Base-by-base conservation (phyloP, 163 green algal genomes). In the Scenedesmus sp. region DNA sequence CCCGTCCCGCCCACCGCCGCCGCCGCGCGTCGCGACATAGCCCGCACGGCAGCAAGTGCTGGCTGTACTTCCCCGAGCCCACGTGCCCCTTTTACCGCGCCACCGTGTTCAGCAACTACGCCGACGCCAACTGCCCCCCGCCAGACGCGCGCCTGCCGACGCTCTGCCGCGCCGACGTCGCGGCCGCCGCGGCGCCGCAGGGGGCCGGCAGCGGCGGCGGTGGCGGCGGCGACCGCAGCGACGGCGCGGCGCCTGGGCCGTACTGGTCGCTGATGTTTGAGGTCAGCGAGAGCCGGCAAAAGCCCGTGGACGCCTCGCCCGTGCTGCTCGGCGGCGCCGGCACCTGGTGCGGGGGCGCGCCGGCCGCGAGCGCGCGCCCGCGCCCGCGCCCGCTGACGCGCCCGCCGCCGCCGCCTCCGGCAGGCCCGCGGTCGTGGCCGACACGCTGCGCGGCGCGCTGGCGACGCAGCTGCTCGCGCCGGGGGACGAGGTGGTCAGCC, bases 61-160 rank as follows among this genome's bases (percentile, higher is more conserved):
- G 94, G 94, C 90, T 98, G 45, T 98, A 98, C 86, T 98, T 93
- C 81, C 94, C 93, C 11, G 94, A 97, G 80, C 85, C 90, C 81
- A 76, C 96, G 87, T 97, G 93, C 90, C 93, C 93, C 70, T 98
- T 94, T 84, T 98, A 98, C 89, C 87, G 87, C 34, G 71, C 72
- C 62, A 92, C 87, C 13, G 79, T 98, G 4, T 98, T 98, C 88
- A 93, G 85, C 51, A 94, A 98, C 87, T 98, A 98, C 72, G 91
- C 94, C 29, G 87, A 91, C 44, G 76, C 86, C 50, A 97, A 98
- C 84, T 96, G 91, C 87, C 94, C 92, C 0, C 72, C 74, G 22
- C 69, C 80, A 9, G 83, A 77, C 33, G 76, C 75, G 26, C 78
- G 85, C 78, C 88, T 97, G 76, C 88, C 86, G 42, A 97, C 94